Conservation (phyloP, 2,329 filamentous ascomycete genomes). For the Paecilomyces sp. region DNA sequence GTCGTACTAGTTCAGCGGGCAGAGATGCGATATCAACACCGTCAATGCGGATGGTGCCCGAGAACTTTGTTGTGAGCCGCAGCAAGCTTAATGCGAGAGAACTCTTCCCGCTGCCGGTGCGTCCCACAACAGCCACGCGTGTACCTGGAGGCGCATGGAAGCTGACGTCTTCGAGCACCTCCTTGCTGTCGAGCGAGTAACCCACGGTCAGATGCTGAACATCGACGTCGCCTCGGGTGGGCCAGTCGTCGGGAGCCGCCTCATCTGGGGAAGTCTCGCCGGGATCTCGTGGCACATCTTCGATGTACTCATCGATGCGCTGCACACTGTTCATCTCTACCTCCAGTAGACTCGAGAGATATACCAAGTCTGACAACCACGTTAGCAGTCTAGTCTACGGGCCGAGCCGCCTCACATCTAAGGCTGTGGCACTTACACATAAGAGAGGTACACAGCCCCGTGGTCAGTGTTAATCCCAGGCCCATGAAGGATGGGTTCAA, state of each 20-base stretch:
- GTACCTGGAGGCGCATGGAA: conserved; percentile 60
- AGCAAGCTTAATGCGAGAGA: conserved; percentile 66
- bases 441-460: conserved; percentile 6
- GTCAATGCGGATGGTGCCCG: conserved; percentile 61
- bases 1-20: conserved; percentile 58
- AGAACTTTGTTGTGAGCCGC: conserved; percentile 61
- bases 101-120: conserved; percentile 68
- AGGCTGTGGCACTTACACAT: conserved; percentile 2
- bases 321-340: conserved; percentile 69
- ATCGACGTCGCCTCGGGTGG: conserved; percentile 61
- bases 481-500: conserved; percentile 6
- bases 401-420: too few relatives aligned
- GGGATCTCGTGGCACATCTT: conserved; percentile 50
- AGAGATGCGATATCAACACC: conserved; percentile 65
- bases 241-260: conserved; percentile 60
- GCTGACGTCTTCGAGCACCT: conserved; percentile 60
- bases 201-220: conserved; percentile 59
- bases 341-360: conserved; percentile 40
- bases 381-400: neutral
- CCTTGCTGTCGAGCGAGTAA: conserved; percentile 61
- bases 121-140: conserved; percentile 62
- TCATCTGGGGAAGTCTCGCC: conserved; percentile 13
- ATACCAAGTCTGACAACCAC: conserved; percentile 3
- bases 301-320: conserved; percentile 66
- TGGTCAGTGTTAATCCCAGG: conserved; percentile 7